phyloP scores from a whole-genome alignment of 2,329 filamentous ascomycete species.

The Fusarium cicatricum region DNA sequence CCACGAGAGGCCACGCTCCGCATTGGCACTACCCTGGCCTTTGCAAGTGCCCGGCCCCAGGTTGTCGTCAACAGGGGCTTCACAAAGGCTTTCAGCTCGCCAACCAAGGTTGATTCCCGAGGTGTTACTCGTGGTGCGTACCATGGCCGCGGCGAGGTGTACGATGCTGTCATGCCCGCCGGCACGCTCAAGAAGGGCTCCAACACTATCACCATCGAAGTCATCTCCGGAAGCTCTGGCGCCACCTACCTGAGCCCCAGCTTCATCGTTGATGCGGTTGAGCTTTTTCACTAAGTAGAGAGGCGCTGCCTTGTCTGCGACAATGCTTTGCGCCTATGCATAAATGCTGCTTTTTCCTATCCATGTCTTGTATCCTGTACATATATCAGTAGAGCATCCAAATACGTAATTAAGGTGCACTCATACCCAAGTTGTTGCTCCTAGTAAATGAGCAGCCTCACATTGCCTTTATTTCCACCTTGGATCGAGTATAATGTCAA shows the following conservation, averaged over 20 bases:
- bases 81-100: slow-evolving; percentile 56
- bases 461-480: too few species aligned
- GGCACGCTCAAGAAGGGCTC: slow-evolving; percentile 65
- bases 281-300: slow-evolving; percentile 35
- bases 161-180: slow-evolving; percentile 66
- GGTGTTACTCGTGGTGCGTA: slow-evolving; percentile 73
- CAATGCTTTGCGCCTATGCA: background rate
- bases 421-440: too few species aligned
- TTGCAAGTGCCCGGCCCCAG: slow-evolving; percentile 65
- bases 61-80: slow-evolving; percentile 64
- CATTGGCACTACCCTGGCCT: slow-evolving; percentile 71
- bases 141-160: slow-evolving; percentile 69
- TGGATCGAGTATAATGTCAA: too few species aligned
- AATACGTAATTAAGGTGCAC: too few species aligned
- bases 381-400: slow-evolving; percentile 16
- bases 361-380: slow-evolving; percentile 23
- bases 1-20: slow-evolving; percentile 64
- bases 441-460: too few species aligned
- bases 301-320: background rate
- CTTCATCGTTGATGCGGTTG: slow-evolving; percentile 47
- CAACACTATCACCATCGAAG: slow-evolving; percentile 70
- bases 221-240: slow-evolving; percentile 66
- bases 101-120: slow-evolving; percentile 69
- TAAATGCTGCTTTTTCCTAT: background rate
- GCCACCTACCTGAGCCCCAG: slow-evolving; percentile 65